Evolutionary conservation across 2,329 filamentous ascomycete species (phyloP).

Genomic region (Furcasterigmium furcatum): DNA sequence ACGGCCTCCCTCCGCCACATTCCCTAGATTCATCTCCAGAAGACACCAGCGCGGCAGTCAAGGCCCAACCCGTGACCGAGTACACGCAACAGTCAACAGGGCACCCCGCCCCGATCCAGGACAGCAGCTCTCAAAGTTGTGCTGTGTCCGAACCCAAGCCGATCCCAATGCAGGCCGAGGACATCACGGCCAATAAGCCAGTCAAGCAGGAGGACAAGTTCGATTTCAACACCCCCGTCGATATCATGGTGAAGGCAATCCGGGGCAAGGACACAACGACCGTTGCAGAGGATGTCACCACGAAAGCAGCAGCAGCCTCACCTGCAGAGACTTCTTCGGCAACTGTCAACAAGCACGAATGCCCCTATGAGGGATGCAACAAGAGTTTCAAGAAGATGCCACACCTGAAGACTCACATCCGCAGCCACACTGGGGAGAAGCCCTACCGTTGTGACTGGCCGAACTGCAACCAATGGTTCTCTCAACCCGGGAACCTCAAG

Average conservation of each 20-base stretch:
- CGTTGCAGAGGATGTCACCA: constrained; percentile 13
- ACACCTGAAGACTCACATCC: constrained; percentile 84
- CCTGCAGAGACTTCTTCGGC: not conserved
- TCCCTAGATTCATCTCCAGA: constrained; percentile 6
- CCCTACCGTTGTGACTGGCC: constrained; percentile 76
- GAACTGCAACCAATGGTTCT: constrained; percentile 76
- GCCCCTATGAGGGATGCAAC: constrained; percentile 68
- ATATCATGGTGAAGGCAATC: constrained; percentile 85
- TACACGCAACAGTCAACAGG: not conserved
- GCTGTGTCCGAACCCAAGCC: constrained; percentile 8
- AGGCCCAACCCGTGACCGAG: not conserved
- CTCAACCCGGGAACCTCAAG: constrained; percentile 88
- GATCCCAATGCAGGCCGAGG: constrained; percentile 29
- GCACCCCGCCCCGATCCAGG: not conserved
- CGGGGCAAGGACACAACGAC: constrained; percentile 58
- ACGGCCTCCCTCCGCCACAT: constrained; percentile 9
- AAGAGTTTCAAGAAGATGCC: constrained; percentile 91
- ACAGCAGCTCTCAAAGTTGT: constrained; percentile 7
- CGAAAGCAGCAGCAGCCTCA: constrained; percentile 6
- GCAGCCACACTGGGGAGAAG: constrained; percentile 85
- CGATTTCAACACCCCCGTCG: constrained; percentile 77
- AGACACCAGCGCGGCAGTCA: not conserved
- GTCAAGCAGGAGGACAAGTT: constrained; percentile 52
- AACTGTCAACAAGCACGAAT: constrained; percentile 62
- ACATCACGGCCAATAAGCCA: constrained; percentile 41